These are phyloP conservation scores for Penicillium herquei DNA, from an alignment of 495 filamentous ascomycete species.

Conservation along the genomic window DNA sequence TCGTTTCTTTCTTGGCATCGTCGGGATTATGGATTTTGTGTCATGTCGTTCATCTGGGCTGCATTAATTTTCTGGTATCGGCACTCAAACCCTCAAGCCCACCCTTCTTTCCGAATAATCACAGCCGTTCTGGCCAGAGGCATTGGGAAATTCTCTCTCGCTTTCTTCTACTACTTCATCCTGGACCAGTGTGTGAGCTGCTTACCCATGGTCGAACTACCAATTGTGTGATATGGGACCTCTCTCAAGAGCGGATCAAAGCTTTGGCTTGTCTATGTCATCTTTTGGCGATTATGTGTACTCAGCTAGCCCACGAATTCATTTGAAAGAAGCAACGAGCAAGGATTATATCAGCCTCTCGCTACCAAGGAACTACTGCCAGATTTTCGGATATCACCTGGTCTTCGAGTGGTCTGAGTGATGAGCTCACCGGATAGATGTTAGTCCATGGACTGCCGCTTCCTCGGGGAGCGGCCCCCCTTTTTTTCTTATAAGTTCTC, in stretches of 20 bases:
- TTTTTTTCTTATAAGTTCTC: slow-evolving; percentile 63
- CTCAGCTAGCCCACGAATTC: neutral
- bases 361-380: slow-evolving; percentile 23
- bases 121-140: slow-evolving; percentile 10
- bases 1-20: slow-evolving; percentile 17
- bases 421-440: slow-evolving; percentile 27
- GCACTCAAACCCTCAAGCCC: slow-evolving; percentile 17
- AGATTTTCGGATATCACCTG: slow-evolving; percentile 6
- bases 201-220: neutral
- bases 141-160: neutral
- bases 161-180: neutral
- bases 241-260: slow-evolving; percentile 97
- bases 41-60: slow-evolving; percentile 21
- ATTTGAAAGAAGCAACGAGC: slow-evolving; percentile 1
- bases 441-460: slow-evolving; percentile 33
- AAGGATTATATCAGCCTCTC: slow-evolving; percentile 33
- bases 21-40: slow-evolving; percentile 13
- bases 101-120: slow-evolving; percentile 3
- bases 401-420: slow-evolving; percentile 27
- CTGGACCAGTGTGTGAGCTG: neutral
- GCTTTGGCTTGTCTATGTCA: slow-evolving; percentile 79
- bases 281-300: slow-evolving; percentile 3
- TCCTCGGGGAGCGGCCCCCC: slow-evolving; percentile 48
- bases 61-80: slow-evolving; percentile 7
- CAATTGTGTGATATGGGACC: slow-evolving; percentile 57